A percentile compares a stretch with the other conserved stretches of the same genome.
Conservation (phyloP, 225 moss, liverwort and hornwort species). For the Bryoerythrophyllum caledonicum region DNA sequence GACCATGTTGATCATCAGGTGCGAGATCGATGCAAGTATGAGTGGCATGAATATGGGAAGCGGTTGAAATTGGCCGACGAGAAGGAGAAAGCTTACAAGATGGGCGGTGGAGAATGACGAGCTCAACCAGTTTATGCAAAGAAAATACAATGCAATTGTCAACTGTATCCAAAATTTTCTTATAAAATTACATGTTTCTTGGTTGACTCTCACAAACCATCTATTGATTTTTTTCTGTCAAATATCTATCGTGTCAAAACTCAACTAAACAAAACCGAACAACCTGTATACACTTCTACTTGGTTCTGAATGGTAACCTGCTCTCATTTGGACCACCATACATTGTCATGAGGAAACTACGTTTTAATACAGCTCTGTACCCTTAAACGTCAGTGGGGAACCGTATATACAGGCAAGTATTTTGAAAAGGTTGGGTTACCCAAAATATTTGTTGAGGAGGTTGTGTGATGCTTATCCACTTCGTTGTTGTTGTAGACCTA, state of each 20-base stretch:
- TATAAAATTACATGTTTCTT: not conserved
- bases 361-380: too few species aligned
- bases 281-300: too few species aligned
- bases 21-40: conserved; percentile 53
- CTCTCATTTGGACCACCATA: too few species aligned
- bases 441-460: too few species aligned
- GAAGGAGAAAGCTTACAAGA: conserved; percentile 35
- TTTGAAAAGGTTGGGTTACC: too few species aligned
- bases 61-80: conserved; percentile 52
- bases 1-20: conserved; percentile 26
- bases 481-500: too few species aligned
- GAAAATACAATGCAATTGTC: too few species aligned
- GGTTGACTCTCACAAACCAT: not conserved
- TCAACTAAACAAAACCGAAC: not conserved
- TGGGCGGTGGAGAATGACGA: conserved; percentile 11
- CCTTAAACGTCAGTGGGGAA: too few species aligned
- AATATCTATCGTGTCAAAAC: not conserved
- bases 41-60: conserved; percentile 46
- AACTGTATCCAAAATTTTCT: not conserved
- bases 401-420: too few species aligned
- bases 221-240: not conserved
- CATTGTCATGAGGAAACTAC: too few species aligned
- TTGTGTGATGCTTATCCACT: too few species aligned
- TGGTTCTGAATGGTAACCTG: too few species aligned
- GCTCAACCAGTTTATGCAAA: not conserved